Conservation (phyloP, 768 basidiomycete genomes). For the Hericium rajendrae region DNA sequence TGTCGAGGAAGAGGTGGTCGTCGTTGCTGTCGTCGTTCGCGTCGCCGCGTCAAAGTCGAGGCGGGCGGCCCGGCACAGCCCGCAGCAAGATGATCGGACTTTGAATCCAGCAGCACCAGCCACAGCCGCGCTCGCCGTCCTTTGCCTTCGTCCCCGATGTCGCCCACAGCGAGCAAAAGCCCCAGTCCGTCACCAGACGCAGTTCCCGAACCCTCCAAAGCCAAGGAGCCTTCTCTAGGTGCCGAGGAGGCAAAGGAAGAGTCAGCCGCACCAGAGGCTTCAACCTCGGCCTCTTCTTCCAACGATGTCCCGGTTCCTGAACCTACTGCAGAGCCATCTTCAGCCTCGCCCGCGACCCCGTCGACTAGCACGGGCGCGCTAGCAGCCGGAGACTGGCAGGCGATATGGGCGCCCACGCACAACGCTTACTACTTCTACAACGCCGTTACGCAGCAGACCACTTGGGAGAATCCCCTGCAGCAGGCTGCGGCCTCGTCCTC, state of each 20-base stretch:
- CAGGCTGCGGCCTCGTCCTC: conserved; percentile 8
- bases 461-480: conserved; percentile 73
- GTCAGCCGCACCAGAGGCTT: neutral
- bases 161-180: conserved; percentile 3
- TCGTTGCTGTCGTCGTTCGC: neutral
- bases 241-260: neutral
- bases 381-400: conserved; percentile 51
- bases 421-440: conserved; percentile 86
- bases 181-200: conserved; percentile 1
- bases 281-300: neutral
- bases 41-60: neutral
- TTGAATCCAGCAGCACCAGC: neutral
- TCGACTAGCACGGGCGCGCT: conserved; percentile 7
- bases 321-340: neutral
- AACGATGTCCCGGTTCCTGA: neutral
- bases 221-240: neutral
- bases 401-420: conserved; percentile 68
- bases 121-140: neutral
- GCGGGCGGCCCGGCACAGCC: too few relatives aligned
- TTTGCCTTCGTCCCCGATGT: conserved; percentile 1
- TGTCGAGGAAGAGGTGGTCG: neutral
- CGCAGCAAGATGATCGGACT: too few relatives aligned
- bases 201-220: neutral
- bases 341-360: conserved; percentile 1
- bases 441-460: conserved; percentile 63